Conservation (phyloP, 805 yeast species). For the Candida schatavii region DNA sequence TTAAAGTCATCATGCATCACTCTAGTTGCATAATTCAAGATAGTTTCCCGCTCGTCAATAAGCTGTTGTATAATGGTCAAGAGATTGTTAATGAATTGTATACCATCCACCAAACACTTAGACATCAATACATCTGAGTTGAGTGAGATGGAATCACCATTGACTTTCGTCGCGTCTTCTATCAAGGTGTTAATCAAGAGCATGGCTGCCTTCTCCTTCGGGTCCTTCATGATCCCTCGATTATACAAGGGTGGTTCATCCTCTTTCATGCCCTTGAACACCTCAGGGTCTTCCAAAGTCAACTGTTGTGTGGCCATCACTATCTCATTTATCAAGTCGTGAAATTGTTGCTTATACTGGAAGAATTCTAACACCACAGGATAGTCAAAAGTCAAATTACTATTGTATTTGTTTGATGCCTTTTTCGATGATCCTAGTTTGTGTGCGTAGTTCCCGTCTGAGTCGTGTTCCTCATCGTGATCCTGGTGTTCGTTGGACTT, state of each 20-base stretch:
- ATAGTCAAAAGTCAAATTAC: slow-evolving; percentile 40
- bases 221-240: slow-evolving; percentile 34
- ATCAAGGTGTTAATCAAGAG: slow-evolving; percentile 46
- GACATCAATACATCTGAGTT: slow-evolving; percentile 40
- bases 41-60: slow-evolving; percentile 67
- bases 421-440: no score
- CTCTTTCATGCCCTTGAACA: slow-evolving; percentile 60
- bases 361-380: slow-evolving; percentile 67
- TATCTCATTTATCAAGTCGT: slow-evolving; percentile 55
- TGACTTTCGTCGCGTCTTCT: slow-evolving; percentile 37
- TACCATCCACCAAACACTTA: slow-evolving; percentile 34
- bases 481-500: neutral
- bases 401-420: neutral
- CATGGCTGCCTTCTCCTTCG: slow-evolving; percentile 50
- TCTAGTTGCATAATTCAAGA: slow-evolving; percentile 70
- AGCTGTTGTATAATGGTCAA: slow-evolving; percentile 50
- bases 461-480: slow-evolving; percentile 7
- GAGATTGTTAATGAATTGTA: slow-evolving; percentile 32
- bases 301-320: slow-evolving; percentile 68
- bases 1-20: slow-evolving; percentile 74
- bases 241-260: slow-evolving; percentile 46
- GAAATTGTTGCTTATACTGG: slow-evolving; percentile 69
- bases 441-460: no score
- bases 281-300: slow-evolving; percentile 73
- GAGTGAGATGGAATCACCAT: slow-evolving; percentile 32